These are phyloP conservation scores for Skeletonema costatum DNA, from an alignment of 108 stramenopile genomes.

Conservation along the genomic window DNA sequence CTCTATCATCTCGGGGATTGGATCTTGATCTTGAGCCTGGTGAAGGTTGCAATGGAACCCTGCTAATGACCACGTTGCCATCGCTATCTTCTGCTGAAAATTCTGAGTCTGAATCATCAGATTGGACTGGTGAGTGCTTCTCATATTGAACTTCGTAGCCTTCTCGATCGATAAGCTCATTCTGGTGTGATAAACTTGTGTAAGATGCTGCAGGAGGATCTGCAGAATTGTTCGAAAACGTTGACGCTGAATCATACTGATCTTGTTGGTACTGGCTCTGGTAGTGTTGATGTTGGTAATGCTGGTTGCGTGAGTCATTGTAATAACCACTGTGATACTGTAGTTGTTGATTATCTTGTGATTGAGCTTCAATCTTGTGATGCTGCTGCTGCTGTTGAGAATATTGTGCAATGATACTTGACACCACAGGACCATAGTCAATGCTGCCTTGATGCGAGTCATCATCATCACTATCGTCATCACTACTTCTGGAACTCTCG, in stretches of 20 bases:
- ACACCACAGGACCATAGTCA: slow-evolving; percentile 29
- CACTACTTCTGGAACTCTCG: slow-evolving; percentile 4
- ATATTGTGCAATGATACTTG: slow-evolving; percentile 24
- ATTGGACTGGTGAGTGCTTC: slow-evolving; percentile 6
- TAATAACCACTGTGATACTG: not conserved
- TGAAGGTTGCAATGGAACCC: not conserved
- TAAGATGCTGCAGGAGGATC: slow-evolving; percentile 52
- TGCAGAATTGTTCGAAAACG: slow-evolving; percentile 15
- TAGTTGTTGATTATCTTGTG: not conserved
- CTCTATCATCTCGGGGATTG: slow-evolving; percentile 13
- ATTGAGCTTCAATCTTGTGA: not conserved
- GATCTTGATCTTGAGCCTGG: slow-evolving; percentile 9
- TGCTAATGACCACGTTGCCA: not conserved
- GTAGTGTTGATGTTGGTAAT: not conserved
- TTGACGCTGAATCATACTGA: slow-evolving; percentile 12
- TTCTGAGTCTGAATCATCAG: slow-evolving; percentile 5
- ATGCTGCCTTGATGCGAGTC: slow-evolving; percentile 7
- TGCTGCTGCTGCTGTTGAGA: slow-evolving; percentile 13
- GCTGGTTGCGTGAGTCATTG: slow-evolving; percentile 2
- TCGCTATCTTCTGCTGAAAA: not conserved
- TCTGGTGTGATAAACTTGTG: slow-evolving; percentile 13
- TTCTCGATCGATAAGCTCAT: not conserved
- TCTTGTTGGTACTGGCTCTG: not conserved
- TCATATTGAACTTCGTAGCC: slow-evolving; percentile 12
- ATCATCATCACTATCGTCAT: slow-evolving; percentile 2